phyloP scores from a whole-genome alignment of 257 asterid genomes.

The Solanum chiquidenum region DNA sequence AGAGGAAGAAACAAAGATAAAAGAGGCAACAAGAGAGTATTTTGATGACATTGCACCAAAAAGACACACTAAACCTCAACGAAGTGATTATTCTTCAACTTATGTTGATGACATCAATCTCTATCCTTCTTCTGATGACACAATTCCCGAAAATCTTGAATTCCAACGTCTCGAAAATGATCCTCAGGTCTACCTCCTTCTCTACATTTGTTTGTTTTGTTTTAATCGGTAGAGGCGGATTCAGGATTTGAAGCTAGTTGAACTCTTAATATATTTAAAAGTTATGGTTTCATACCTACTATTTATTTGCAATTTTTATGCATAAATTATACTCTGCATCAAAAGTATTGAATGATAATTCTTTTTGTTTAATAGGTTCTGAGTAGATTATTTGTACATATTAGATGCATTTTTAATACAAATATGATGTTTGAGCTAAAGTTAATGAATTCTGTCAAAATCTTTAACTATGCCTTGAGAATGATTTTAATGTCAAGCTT shows the following conservation, averaged over 20 bases:
- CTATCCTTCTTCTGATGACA: slow-evolving; percentile 1
- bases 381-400: background rate
- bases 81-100: slow-evolving; percentile 63
- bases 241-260: background rate
- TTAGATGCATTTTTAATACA: background rate
- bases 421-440: background rate
- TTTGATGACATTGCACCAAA: slow-evolving; percentile 66
- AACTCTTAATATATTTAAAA: no score
- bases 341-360: background rate
- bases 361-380: background rate
- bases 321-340: background rate
- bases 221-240: background rate
- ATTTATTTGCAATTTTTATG: no score
- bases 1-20: slow-evolving; percentile 56
- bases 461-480: background rate
- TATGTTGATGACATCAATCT: slow-evolving; percentile 21
- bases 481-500: background rate
- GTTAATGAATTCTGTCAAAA: background rate
- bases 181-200: slow-evolving; percentile 28
- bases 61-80: slow-evolving; percentile 88
- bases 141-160: slow-evolving; percentile 41
- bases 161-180: slow-evolving; percentile 66
- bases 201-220: background rate
- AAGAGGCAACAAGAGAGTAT: slow-evolving; percentile 45
- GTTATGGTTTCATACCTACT: background rate